A percentile compares a stretch with the other conserved stretches of the same genome.
These are phyloP conservation scores for Tuber magnatum DNA, from an alignment of 495 filamentous ascomycete genomes.

Conservation along the genomic window DNA sequence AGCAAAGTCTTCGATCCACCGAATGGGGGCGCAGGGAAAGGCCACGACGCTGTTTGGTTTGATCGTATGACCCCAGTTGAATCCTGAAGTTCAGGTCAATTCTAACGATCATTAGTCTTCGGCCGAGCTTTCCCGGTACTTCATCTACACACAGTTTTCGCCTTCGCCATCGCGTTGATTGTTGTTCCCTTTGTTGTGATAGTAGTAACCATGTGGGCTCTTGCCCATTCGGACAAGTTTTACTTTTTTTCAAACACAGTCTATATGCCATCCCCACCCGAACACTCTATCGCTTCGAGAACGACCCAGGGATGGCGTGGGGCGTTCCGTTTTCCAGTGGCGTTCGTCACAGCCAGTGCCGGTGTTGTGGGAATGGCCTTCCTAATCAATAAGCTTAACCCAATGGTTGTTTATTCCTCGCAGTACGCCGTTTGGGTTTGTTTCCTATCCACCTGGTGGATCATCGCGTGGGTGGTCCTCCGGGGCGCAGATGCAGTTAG, in stretches of 20 bases:
- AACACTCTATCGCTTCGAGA: slow-evolving; percentile 56
- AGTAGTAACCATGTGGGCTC: slow-evolving; percentile 57
- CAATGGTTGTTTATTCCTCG: slow-evolving; percentile 77
- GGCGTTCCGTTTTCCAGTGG: slow-evolving; percentile 73
- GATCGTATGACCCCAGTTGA: slow-evolving; percentile 47
- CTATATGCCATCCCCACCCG: slow-evolving; percentile 51
- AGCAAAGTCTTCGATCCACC: slow-evolving; percentile 59
- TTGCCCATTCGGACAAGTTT: slow-evolving; percentile 63
- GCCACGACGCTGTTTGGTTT: slow-evolving; percentile 80
- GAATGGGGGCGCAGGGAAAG: slow-evolving; percentile 54
- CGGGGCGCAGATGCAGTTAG: slow-evolving; percentile 70
- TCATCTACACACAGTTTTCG: slow-evolving; percentile 71
- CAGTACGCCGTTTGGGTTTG: slow-evolving; percentile 78
- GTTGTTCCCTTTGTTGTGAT: slow-evolving; percentile 68
- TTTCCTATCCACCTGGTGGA: slow-evolving; percentile 75
- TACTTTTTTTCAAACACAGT: slow-evolving; percentile 68
- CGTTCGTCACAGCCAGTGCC: slow-evolving; percentile 61
- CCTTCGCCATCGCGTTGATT: slow-evolving; percentile 73
- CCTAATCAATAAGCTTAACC: slow-evolving; percentile 73
- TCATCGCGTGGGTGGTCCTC: slow-evolving; percentile 75
- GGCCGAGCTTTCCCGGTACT: slow-evolving; percentile 75
- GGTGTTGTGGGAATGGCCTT: slow-evolving; percentile 66
- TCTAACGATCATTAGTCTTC: slow-evolving; percentile 49
- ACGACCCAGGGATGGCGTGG: slow-evolving; percentile 69
- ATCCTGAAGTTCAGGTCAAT: not conserved